Base-by-base conservation (phyloP, 805 yeast genomes). In the Candida sonorensis region DNA sequence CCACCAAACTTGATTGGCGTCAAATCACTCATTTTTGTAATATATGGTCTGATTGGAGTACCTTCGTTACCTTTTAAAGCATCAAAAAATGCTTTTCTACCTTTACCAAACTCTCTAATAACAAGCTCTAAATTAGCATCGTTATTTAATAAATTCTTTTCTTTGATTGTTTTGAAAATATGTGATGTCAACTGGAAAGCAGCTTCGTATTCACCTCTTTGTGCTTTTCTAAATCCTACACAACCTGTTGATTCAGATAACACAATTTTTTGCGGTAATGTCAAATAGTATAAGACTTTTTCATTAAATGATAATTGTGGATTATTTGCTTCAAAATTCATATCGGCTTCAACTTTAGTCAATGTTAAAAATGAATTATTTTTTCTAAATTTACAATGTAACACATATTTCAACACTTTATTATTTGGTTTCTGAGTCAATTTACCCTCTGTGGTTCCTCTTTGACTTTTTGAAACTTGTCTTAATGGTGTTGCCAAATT, bases 1-100 rank as follows among this genome's bases (percentile, higher is more conserved):
- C 97, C 97, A 67, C 98, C 98, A 51, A 85, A 85, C 59, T 83
- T 81, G 65, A 90, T 69, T 36, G 73, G 73, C 5, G 98, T 86
- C 43, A 71, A 68, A 50, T 90, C 97, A 30, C 81, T 70, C 20
- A 90, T 62, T 48, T 87, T 75, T 21, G 72, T 69, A 23, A 92
- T 71, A 34, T 72, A 66, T n/a, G 70, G 68, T 51, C 85, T 72
- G 24, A 92, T 65, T 20, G 65, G 59, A 26, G 68, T 60, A 33
- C 97, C 97, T 64, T 90, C 97, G 53, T 82, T 83, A 46, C 97
- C 96, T 48, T 75, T 75, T 43, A 90, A 69, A 2, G 94, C 95
- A 33, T 77, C 79, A 35, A 77, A 62, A 45, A 92, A 88, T 2
- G 95, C 95, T 40, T 75, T 77, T 58, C 97, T 75, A 26, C 95